phyloP scores from a whole-genome alignment of 495 filamentous ascomycete genomes.

The Podospora pseudoanserina region DNA sequence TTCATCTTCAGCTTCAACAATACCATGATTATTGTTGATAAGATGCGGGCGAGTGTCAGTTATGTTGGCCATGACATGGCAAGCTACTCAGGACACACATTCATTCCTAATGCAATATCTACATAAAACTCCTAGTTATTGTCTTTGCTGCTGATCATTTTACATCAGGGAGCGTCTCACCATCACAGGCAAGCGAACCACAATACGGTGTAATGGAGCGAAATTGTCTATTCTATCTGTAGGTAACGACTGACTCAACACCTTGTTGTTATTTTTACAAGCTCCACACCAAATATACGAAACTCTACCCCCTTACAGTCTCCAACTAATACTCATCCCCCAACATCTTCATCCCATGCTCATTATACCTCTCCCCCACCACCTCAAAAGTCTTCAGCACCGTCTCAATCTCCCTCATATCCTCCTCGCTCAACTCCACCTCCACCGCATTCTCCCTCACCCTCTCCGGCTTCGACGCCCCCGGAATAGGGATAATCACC shows the following conservation, averaged over 20 bases:
- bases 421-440: constrained; percentile 45
- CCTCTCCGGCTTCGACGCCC: constrained; percentile 50
- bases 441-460: constrained; percentile 50
- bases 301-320: background rate
- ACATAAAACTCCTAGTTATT: too few species aligned
- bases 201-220: background rate
- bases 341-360: background rate
- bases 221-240: background rate
- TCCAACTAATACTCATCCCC: background rate
- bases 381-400: constrained; percentile 40
- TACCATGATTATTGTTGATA: too few species aligned
- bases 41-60: too few species aligned
- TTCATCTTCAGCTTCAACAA: too few species aligned
- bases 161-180: too few species aligned
- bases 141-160: too few species aligned
- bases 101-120: too few species aligned
- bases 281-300: background rate
- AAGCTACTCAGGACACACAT: too few species aligned
- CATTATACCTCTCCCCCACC: constrained; percentile 40
- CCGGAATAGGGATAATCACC: constrained; percentile 79
- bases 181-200: background rate
- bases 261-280: too few species aligned
- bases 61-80: too few species aligned
- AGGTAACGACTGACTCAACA: background rate
- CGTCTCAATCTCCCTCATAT: constrained; percentile 47